Evolutionary conservation across 169 alveolate species (phyloP), one percentile per base, ranked within the genome.

Genomic region (Cryptosporidium xiaoi): DNA sequence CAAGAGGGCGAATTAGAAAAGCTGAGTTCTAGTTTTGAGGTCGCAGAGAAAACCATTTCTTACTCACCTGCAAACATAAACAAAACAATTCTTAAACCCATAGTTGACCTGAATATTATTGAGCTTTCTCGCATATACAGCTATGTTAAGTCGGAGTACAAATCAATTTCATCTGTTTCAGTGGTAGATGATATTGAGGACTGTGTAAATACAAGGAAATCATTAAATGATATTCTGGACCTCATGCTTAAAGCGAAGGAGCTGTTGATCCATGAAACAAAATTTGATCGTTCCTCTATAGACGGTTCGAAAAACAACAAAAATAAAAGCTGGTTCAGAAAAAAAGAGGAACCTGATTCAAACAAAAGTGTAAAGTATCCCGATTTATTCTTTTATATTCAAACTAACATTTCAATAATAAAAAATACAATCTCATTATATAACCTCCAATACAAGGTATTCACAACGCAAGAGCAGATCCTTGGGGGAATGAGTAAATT

Each of bases 231-330:
- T 18, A 69, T 69, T 69, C 51, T 69, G 55, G 40, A 69, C 56
- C 27, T 69, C 31, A 69, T 69, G 66, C n/a, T 53, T 2, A 69
- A 40, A 20, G 67, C 83, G 24, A 69, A 69, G 20, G 83, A 69
- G 40, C 29, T 69, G 44, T 34, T 69, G 24, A 15, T 51, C n/a
- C 67, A 53, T 33, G 64, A 53, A 13, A 40, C 18, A 0, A 69
- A 34, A 24, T 13, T 33, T 16, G 34, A 20, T 7, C 20, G 27
- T 56, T 3, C 6, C 2, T 24, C 46, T 56, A 16, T 53, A 50
- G 16, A 46, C 12, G 0, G 13, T 1, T 3, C 4, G 13, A 40
- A 40, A 8, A 44, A 48, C 2, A 53, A 33, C 12, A 55, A 69
- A 13, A 13, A 16, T 1, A n/a, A 16, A n/a, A 5, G 20, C 18